Percentiles rank a stretch among this genome's conserved stretches.
Evolutionary conservation across 208 protist genomes (phyloP).

Genomic region (Spongospora subterranea): DNA sequence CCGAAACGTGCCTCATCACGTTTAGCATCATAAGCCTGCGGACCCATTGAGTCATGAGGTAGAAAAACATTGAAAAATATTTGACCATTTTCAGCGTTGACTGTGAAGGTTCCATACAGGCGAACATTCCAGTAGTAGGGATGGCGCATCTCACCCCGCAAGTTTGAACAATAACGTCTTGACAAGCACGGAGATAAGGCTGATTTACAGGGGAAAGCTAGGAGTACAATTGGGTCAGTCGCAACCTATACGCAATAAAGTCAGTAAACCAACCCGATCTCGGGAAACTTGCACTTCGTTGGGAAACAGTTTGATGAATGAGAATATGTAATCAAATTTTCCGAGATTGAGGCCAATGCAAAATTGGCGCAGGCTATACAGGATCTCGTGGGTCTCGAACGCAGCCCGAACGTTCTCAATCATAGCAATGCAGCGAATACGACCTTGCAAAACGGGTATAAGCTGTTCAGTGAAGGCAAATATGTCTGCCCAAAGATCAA

Average conservation of each 20-base stretch:
- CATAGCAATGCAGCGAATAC: not conserved
- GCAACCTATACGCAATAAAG: not conserved
- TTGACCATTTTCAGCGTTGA: not conserved
- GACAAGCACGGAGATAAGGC: not conserved
- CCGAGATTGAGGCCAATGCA: not conserved
- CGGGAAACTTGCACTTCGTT: not conserved
- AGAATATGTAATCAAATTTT: constrained; percentile 54
- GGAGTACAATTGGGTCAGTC: not conserved
- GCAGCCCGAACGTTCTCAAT: constrained; percentile 27
- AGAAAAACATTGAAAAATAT: not conserved
- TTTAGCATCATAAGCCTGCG: constrained; percentile 42
- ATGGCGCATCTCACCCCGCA: not conserved
- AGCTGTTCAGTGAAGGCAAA: not conserved
- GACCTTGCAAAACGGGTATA: not conserved
- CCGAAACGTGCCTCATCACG: not conserved
- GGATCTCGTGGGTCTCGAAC: constrained; percentile 11
- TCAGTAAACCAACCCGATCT: not conserved
- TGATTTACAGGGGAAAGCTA: not conserved
- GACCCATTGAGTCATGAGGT: not conserved
- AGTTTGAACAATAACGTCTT: not conserved
- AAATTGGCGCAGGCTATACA: not conserved
- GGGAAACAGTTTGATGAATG: constrained; percentile 22
- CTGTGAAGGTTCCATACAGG: not conserved
- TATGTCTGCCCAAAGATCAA: not conserved
- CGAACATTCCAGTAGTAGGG: constrained; percentile 4